A percentile compares a stretch with the other conserved stretches of the same genome.
Evolutionary conservation across 495 filamentous ascomycete genomes (phyloP).

Genomic region (Pyronema omphalodes): DNA sequence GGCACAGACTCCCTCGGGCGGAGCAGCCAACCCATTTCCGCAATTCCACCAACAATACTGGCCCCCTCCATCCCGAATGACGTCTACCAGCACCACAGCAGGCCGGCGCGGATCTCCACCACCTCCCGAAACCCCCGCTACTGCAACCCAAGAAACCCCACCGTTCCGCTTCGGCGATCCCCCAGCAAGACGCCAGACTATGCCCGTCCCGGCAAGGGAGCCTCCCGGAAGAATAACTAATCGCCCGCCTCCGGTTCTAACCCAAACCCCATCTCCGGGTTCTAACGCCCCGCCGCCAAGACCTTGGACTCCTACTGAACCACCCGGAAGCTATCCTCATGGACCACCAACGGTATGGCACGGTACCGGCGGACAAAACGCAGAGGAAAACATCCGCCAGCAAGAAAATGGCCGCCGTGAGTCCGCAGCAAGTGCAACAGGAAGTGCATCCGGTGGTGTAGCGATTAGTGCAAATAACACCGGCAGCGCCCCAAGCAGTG

Average conservation of each 20-base stretch:
- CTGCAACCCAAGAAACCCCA: slow-evolving; percentile 42
- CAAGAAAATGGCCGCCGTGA: neutral
- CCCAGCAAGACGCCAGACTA: slow-evolving; percentile 26
- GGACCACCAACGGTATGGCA: slow-evolving; percentile 89
- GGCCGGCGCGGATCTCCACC: slow-evolving; percentile 86
- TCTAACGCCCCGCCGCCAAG: slow-evolving; percentile 33
- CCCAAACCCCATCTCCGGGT: neutral
- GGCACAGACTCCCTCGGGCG: slow-evolving; percentile 21
- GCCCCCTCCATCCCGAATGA: slow-evolving; percentile 50
- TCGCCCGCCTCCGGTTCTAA: neutral
- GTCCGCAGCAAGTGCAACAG: slow-evolving; percentile 3
- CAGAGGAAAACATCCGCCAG: slow-evolving; percentile 2
- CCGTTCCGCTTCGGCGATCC: slow-evolving; percentile 22
- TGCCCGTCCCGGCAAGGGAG: neutral
- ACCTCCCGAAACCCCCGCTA: slow-evolving; percentile 84
- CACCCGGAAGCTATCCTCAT: slow-evolving; percentile 71
- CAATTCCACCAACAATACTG: slow-evolving; percentile 51
- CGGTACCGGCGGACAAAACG: slow-evolving; percentile 31
- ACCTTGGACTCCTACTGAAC: slow-evolving; percentile 92
- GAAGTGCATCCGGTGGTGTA: slow-evolving; percentile 15
- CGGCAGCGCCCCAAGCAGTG: neutral
- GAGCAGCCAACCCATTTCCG: slow-evolving; percentile 29
- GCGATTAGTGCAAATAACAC: neutral
- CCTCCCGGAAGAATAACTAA: neutral
- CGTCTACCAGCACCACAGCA: slow-evolving; percentile 81